Base-by-base conservation (phyloP, 176 grass and related monocot species). In the Ensete glaucum region DNA sequence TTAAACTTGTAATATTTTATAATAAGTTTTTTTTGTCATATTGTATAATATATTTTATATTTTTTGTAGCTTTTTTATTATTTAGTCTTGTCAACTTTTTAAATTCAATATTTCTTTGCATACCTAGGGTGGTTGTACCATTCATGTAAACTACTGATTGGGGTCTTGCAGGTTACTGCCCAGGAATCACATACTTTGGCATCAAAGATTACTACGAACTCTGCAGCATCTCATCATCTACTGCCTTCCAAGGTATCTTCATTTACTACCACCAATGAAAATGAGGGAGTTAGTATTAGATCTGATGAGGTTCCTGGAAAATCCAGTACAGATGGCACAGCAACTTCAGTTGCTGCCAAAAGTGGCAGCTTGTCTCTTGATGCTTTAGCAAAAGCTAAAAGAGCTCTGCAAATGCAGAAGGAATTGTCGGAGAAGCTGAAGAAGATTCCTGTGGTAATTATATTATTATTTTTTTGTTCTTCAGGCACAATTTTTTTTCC, bases 311-410 rank as follows among this genome's bases (percentile, higher is more conserved):
- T 94, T 99, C 88, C 88, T 89, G 88, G 86, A 88, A 99, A 99
- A 91, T 99, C 86, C 88, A 98, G 95, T 94, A 98, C 95, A 94
- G 90, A 91, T 98, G 90, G 90, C 83, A 83, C 76, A 84, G 75
- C 88, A 90, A 82, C 66, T 55, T 85, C 88, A 85, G 43, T 81
- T 71, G 73, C 86, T 84, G 80, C 68, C 80, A 98, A 90, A 88
- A 91, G 75, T 90, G 87, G 87, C 82, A 96, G 72, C 73, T 80
- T 96, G 58, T 88, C 88, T 89, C 84, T 91, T 89, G 90, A 93
- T 93, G 95, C 95, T 92, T 94, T 98, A 98, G 90, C 95, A 34
- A 98, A 93, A 90, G 95, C 95, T 76, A 98, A 98, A 88, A 93
- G 91, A 83, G 88, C 90, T 80, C 82, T 98, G 76, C 90, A 98